Percentiles rank a stretch among this genome's conserved stretches.
These are phyloP conservation scores for Didymella glomerata DNA, from an alignment of 2,329 filamentous ascomycete species.

Conservation along the genomic window DNA sequence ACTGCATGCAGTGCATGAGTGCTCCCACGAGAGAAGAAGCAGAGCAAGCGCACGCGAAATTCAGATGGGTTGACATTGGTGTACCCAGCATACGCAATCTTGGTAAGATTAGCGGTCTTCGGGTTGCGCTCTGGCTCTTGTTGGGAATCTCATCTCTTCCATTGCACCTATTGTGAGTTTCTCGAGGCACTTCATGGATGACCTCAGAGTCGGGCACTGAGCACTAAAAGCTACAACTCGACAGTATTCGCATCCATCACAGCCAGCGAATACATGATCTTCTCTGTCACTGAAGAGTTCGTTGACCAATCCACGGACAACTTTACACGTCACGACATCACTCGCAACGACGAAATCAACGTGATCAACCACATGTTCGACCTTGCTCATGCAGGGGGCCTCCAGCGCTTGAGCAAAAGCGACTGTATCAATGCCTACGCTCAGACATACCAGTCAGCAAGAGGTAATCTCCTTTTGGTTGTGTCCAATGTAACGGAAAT, in stretches of 20 bases:
- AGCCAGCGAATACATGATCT: constrained; percentile 12
- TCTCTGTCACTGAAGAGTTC: constrained; percentile 11
- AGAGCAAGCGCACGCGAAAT: constrained; percentile 55
- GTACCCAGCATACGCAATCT: constrained; percentile 31
- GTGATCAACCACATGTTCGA: neutral
- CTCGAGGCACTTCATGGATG: too few relatives aligned
- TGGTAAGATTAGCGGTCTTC: too few relatives aligned
- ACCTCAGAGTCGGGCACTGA: too few relatives aligned
- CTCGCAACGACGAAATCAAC: neutral
- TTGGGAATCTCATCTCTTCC: too few relatives aligned
- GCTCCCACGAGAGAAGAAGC: constrained; percentile 60
- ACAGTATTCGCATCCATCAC: constrained; percentile 30
- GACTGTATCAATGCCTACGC: neutral
- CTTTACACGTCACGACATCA: too few relatives aligned
- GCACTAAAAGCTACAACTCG: constrained; percentile 33
- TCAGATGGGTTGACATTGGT: constrained; percentile 27
- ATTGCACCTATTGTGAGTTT: too few relatives aligned
- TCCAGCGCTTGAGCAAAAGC: neutral
- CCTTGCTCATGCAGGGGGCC: neutral
- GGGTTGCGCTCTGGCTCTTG: too few relatives aligned
- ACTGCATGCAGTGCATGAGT: constrained; percentile 61
- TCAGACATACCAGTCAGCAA: too few relatives aligned
- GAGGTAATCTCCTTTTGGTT: too few relatives aligned
- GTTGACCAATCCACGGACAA: neutral
- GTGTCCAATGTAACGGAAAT: too few relatives aligned